Evolutionary conservation across 345 rosid genomes (phyloP).

Genomic region (Brassica cretica): DNA sequence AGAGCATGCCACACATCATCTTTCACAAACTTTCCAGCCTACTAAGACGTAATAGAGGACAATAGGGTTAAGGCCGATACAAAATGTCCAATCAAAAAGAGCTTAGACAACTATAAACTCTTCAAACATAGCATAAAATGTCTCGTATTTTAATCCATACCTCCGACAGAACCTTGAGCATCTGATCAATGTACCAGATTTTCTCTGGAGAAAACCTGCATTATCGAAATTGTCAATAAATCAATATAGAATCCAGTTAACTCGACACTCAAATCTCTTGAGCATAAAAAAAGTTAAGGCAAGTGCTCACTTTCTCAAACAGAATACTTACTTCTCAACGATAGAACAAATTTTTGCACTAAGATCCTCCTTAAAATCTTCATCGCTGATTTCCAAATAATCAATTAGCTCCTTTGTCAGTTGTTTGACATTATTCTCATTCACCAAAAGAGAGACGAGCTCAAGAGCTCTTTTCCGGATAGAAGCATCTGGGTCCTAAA

Average conservation of each 20-base stretch:
- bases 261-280: neutral
- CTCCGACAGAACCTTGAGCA: conserved; percentile 99
- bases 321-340: conserved; percentile 82
- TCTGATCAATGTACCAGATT: conserved; percentile 97
- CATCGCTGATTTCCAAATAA: conserved; percentile 92
- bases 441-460: conserved; percentile 81
- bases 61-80: conserved; percentile 29
- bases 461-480: conserved; percentile 97
- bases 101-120: conserved; percentile 13
- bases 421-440: conserved; percentile 89
- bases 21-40: conserved; percentile 99
- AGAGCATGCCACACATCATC: conserved; percentile 99
- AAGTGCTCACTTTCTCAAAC: conserved; percentile 24
- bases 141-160: conserved; percentile 48
- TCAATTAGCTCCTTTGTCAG: conserved; percentile 90
- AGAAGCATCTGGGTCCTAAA: conserved; percentile 97
- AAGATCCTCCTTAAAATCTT: conserved; percentile 96
- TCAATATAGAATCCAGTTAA: conserved; percentile 14
- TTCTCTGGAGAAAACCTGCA: conserved; percentile 96
- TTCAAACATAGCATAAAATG: conserved; percentile 19
- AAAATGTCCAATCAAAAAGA: neutral
- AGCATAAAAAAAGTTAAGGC: conserved; percentile 10
- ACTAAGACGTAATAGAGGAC: conserved; percentile 46
- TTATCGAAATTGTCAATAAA: conserved; percentile 35
- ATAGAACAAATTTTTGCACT: conserved; percentile 97